Evolutionary conservation across 805 yeast genomes (phyloP).

Genomic region (Lachancea nothofagi): DNA sequence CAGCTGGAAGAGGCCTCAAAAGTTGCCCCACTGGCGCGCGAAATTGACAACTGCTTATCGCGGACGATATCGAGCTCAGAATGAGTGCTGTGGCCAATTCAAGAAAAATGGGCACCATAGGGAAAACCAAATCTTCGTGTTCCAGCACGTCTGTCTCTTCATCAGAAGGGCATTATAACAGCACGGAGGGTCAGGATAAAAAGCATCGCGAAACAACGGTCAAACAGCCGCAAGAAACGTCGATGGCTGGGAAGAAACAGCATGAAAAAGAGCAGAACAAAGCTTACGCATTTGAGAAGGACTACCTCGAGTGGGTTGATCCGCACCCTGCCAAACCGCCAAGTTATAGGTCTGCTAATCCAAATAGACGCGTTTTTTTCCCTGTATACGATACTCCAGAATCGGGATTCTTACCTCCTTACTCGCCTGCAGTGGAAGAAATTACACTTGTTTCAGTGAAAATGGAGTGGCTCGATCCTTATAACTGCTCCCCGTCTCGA

Average conservation of each 20-base stretch:
- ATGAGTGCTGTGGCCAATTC: background rate
- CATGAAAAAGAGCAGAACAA: background rate
- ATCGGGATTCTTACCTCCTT: constrained; percentile 51
- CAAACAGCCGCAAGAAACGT: background rate
- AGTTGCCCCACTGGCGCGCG: too few relatives aligned
- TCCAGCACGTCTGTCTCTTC: constrained; percentile 7
- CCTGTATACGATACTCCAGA: constrained; percentile 34
- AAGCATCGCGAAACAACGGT: background rate
- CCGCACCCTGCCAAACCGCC: constrained; percentile 37
- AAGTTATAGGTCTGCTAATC: constrained; percentile 23
- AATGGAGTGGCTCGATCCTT: constrained; percentile 72
- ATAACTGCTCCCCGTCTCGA: constrained; percentile 58
- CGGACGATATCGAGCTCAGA: background rate
- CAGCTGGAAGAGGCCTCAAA: background rate
- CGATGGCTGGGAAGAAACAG: background rate
- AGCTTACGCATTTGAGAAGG: constrained; percentile 8
- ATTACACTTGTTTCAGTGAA: constrained; percentile 57
- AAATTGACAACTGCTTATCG: too few relatives aligned
- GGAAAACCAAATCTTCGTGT: constrained; percentile 4
- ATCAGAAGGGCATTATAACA: constrained; percentile 3
- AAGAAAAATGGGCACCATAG: constrained; percentile 2
- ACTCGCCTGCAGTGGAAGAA: constrained; percentile 60
- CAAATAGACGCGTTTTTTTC: constrained; percentile 24
- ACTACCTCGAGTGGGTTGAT: constrained; percentile 31
- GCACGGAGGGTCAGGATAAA: constrained; percentile 5